These are phyloP conservation scores for Penicillium hordei DNA, from an alignment of 2,329 filamentous ascomycete species.

Conservation along the genomic window DNA sequence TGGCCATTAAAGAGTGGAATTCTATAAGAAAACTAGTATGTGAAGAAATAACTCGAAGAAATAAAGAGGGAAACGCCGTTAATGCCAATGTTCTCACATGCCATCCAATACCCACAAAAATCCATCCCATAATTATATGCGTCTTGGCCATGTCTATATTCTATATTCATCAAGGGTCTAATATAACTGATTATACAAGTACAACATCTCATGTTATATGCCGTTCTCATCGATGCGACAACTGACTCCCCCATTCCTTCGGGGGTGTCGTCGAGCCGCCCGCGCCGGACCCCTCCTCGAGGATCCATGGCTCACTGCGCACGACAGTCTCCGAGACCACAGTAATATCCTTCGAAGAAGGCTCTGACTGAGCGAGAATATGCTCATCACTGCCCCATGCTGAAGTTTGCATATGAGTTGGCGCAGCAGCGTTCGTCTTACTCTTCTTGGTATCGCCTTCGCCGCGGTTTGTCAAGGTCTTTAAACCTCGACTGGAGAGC, in stretches of 20 bases:
- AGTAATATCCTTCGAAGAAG: slow-evolving; percentile 24
- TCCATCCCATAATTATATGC: background rate
- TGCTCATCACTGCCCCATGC: slow-evolving; percentile 35
- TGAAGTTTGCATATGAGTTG: slow-evolving; percentile 17
- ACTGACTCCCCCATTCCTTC: slow-evolving; percentile 12
- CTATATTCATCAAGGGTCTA: background rate
- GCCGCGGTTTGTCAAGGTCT: slow-evolving; percentile 16
- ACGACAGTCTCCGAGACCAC: slow-evolving; percentile 30
- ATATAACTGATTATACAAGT: background rate
- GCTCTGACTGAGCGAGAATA: slow-evolving; percentile 16
- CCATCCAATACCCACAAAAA: background rate
- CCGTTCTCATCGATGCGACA: background rate
- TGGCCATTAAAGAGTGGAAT: background rate
- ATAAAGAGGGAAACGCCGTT: background rate
- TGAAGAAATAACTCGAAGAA: background rate
- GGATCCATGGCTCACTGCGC: slow-evolving; percentile 22
- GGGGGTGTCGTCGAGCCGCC: slow-evolving; percentile 13
- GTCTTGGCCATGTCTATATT: background rate
- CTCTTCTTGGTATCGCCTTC: slow-evolving; percentile 14
- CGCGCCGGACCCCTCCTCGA: background rate
- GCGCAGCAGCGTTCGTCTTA: slow-evolving; percentile 11
- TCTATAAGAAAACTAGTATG: background rate
- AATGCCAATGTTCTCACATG: background rate
- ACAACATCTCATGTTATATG: background rate
- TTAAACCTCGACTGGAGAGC: slow-evolving; percentile 19